A percentile compares a stretch with the other conserved stretches of the same genome.
phyloP scores from a whole-genome alignment of 1,284 basidiomycete genomes.

The Irpex rosettiformis region DNA sequence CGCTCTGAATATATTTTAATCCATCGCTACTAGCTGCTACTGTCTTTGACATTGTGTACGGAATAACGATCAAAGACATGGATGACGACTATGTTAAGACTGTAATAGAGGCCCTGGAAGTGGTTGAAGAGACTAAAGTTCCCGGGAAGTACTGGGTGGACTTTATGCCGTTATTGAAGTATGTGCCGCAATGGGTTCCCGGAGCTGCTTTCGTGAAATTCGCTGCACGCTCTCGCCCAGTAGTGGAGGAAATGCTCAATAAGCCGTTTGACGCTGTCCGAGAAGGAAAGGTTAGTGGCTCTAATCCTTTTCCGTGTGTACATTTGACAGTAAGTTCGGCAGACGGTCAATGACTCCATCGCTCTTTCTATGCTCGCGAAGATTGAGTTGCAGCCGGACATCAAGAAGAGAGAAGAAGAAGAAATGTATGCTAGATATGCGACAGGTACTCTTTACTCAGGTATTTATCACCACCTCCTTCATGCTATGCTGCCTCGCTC shows the following conservation, averaged over 20 bases:
- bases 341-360: neutral
- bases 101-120: neutral
- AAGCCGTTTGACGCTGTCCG: slow-evolving; percentile 10
- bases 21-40: neutral
- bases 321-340: no score
- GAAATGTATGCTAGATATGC: neutral
- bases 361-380: neutral
- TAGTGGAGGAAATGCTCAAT: slow-evolving; percentile 6
- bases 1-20: neutral
- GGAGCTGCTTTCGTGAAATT: slow-evolving; percentile 9
- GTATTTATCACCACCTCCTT: neutral
- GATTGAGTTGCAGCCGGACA: neutral
- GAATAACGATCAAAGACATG: neutral
- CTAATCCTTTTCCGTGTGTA: neutral
- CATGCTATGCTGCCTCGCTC: neutral
- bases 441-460: neutral
- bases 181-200: slow-evolving; percentile 10
- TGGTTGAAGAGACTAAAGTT: neutral
- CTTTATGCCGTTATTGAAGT: neutral
- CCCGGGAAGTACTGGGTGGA: neutral
- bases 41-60: neutral
- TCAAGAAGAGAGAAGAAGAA: neutral
- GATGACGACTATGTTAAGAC: neutral
- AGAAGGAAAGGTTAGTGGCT: no score
- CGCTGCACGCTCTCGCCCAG: slow-evolving; percentile 6